A percentile compares a stretch with the other conserved stretches of the same genome.
Evolutionary conservation across 2,329 filamentous ascomycete genomes (phyloP).

Genomic region (Xylariales sp.): DNA sequence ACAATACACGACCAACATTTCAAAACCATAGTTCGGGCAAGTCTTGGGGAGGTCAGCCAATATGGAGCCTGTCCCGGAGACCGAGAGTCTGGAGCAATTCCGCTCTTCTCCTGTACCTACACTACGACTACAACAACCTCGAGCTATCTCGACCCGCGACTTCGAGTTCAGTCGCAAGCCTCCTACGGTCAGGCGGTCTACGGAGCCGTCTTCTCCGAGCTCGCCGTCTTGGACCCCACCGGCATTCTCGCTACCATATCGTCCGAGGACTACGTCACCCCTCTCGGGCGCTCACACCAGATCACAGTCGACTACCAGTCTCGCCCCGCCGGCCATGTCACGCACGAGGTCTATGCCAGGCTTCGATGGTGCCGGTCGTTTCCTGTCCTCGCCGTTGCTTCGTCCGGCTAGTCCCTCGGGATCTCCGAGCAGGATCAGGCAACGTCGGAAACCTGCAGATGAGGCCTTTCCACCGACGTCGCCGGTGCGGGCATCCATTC

Average conservation of each 20-base stretch:
- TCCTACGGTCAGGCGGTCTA: conserved; percentile 50
- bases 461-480: conserved; percentile 55
- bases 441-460: conserved; percentile 53
- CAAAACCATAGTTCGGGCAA: too few species aligned
- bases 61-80: conserved; percentile 67
- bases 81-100: conserved; percentile 64
- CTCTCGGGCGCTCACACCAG: conserved; percentile 52
- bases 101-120: conserved; percentile 52
- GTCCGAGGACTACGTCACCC: conserved; percentile 59
- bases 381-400: conserved; percentile 49
- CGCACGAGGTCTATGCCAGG: conserved; percentile 62
- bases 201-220: conserved; percentile 52
- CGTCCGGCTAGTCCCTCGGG: conserved; percentile 51
- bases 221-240: conserved; percentile 45
- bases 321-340: conserved; percentile 52
- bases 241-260: conserved; percentile 44
- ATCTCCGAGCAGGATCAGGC: conserved; percentile 48
- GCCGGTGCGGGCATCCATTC: conserved; percentile 50
- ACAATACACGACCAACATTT: conserved; percentile 1
- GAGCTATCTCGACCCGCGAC: conserved; percentile 31
- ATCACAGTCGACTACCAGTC: conserved; percentile 53
- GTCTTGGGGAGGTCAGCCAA: conserved; percentile 16
- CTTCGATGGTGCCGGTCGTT: conserved; percentile 54
- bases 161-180: conserved; percentile 46
- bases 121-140: conserved; percentile 42